phyloP scores from a whole-genome alignment of 140 eudicot genomes.

The Cichorium intybus region DNA sequence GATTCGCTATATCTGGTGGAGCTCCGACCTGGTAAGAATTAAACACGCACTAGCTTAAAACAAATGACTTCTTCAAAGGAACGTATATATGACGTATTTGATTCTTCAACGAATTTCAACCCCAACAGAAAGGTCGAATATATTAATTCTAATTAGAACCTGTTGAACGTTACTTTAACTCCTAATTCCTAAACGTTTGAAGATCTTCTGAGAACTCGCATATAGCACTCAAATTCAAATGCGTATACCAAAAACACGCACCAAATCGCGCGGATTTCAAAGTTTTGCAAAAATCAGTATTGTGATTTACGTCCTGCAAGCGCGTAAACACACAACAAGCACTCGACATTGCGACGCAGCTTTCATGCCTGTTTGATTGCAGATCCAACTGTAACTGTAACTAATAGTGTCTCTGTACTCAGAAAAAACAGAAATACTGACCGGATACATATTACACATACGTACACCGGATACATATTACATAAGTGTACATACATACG shows the following conservation, averaged over 20 bases:
- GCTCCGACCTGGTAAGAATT: constrained; percentile 48
- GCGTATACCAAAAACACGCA: background rate
- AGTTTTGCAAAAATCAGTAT: background rate
- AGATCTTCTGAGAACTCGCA: background rate
- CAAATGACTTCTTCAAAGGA: background rate
- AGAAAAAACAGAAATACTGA: background rate
- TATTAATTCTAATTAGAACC: background rate
- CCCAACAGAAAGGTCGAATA: background rate
- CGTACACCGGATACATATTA: constrained; percentile 5
- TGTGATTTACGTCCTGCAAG: constrained; percentile 1
- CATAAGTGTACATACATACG: background rate
- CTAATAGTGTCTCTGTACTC: background rate
- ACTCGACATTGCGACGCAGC: background rate
- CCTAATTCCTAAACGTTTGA: background rate
- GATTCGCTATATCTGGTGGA: constrained; percentile 38
- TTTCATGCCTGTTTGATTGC: constrained; percentile 15
- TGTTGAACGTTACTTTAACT: background rate
- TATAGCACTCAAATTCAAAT: background rate
- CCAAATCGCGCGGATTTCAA: constrained; percentile 1
- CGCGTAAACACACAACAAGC: background rate
- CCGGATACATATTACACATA: constrained; percentile 4
- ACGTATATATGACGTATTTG: background rate
- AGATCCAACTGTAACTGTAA: constrained; percentile 33
- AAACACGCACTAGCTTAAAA: background rate
- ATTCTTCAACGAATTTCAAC: background rate